Conservation (phyloP, 148 eudicot genomes). For the Vaccinium corymbosum region DNA sequence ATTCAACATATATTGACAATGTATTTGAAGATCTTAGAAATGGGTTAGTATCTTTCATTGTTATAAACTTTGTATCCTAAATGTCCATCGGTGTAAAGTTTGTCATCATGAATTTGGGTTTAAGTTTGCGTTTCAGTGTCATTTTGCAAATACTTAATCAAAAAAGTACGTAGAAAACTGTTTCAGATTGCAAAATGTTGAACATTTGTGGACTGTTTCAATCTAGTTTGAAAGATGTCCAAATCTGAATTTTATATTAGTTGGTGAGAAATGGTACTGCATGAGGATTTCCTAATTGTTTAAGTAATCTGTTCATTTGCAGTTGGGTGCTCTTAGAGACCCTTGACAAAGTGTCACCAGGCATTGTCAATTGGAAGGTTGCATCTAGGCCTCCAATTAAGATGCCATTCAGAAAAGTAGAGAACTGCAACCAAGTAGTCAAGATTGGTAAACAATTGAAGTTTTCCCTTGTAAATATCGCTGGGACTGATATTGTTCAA, state of each 20-base stretch:
- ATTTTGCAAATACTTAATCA: background rate
- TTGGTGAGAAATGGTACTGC: background rate
- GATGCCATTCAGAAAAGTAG: conserved; percentile 98
- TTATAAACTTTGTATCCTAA: background rate
- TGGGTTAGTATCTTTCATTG: conserved; percentile 54
- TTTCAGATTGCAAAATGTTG: background rate
- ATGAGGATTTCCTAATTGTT: background rate
- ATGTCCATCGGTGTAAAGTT: background rate
- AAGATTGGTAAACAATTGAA: conserved; percentile 93
- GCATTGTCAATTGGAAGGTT: conserved; percentile 90
- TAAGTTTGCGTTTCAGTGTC: background rate
- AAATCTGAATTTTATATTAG: background rate
- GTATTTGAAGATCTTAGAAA: conserved; percentile 97
- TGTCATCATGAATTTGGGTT: background rate
- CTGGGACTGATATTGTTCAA: conserved; percentile 98
- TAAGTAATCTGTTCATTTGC: conserved; percentile 20
- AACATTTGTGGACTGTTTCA: too few species aligned
- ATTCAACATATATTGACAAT: conserved; percentile 75
- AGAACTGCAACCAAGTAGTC: conserved; percentile 97
- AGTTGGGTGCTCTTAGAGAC: conserved; percentile 96
- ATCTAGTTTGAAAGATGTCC: conserved; percentile 9
- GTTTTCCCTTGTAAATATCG: conserved; percentile 96
- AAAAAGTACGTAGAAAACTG: background rate
- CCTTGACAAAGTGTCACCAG: conserved; percentile 90
- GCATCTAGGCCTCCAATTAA: conserved; percentile 96